These are phyloP conservation scores for Solanum commersonii DNA, from an alignment of 257 asterid genomes.

Conservation along the genomic window DNA sequence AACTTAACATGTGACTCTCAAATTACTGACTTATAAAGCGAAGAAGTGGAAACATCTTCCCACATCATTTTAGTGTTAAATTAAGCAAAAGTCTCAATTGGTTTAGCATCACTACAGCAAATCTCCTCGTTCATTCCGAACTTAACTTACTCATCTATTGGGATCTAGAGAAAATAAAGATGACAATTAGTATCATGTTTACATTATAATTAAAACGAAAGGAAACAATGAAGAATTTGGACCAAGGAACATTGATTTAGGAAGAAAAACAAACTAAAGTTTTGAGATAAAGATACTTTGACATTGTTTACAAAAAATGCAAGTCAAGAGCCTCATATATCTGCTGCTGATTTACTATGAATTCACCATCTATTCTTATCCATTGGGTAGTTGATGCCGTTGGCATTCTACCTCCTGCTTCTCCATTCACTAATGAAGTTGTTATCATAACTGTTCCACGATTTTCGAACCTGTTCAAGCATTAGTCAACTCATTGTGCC, in stretches of 20 bases:
- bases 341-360: neutral
- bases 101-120: neutral
- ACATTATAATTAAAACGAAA: neutral
- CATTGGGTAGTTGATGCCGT: neutral
- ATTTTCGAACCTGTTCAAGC: neutral
- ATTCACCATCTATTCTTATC: neutral
- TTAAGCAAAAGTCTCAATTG: neutral
- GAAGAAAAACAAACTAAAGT: neutral
- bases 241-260: neutral
- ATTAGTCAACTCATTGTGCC: neutral
- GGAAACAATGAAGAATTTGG: neutral
- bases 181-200: neutral
- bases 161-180: neutral
- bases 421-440: neutral
- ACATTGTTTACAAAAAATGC: neutral
- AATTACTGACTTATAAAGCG: neutral
- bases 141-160: neutral
- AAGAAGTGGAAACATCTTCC: neutral
- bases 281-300: neutral
- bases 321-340: neutral
- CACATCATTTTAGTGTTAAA: neutral
- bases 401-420: neutral
- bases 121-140: neutral
- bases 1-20: neutral
- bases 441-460: neutral